Base-by-base conservation (phyloP, 1,284 basidiomycete genomes). In the Cryptococcus maquisensis region DNA sequence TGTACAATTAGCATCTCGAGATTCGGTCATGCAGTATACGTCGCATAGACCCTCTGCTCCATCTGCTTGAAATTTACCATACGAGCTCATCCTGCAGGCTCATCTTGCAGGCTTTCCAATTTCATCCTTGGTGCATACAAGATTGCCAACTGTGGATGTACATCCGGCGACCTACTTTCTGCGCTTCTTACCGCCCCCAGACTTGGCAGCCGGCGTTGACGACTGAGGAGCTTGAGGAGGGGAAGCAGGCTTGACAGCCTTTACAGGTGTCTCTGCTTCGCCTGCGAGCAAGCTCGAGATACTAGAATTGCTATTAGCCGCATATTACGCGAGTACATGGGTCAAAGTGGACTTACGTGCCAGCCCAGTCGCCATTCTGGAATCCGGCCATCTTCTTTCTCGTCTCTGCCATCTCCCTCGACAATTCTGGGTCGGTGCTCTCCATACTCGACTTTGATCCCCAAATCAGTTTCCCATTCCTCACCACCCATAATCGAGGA, bases 391-490 rank as follows among this genome's bases (percentile, higher is more conserved):
- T 77, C 69, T 82, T 83, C 39, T 81, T 82, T 65, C 88, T 86
- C 49, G 83, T 83, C 62, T 80, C 81, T 58, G 83, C 83, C 63
- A 90, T 79, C 52, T 89, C 88, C 60, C 85, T 82, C 51, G 87
- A 76, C 38, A 83, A 74, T 63, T 88, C 86, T 1, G 88, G 87
- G 65, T 92, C 89, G 74, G 88, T 71, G 54, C 86, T 52, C 4
- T 44, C 69, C 55, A 75, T 60, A n/a, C 44, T 49, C 46, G 40
- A 49, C 56, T 62, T 18, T n/a, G 23, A 37, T 32, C 32, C 54
- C 54, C 43, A 15, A 43, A 32, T 32, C 28, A 32, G 23, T 20
- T 44, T 20, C 13, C 32, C 9, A 32, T 18, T 32, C n/a, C 24
- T 23, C 24, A 47, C n/a, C 23, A 13, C n/a, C 13, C 23, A 8